These are phyloP conservation scores for Yamadazyma takamatsuzukensis DNA, from an alignment of 805 yeast genomes.

Conservation along the genomic window DNA sequence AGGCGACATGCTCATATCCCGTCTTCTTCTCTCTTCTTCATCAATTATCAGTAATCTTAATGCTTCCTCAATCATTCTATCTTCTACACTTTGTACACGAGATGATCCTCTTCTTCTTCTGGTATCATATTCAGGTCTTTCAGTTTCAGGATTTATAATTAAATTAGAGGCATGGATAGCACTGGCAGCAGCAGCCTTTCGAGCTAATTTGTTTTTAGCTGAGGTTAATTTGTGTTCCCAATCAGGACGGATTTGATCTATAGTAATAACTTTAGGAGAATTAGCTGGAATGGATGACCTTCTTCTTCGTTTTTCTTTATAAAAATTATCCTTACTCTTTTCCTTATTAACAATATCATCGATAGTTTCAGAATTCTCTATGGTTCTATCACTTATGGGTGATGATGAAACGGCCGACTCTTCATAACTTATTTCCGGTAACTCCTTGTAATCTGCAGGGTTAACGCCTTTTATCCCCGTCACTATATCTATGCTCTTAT, in stretches of 20 bases:
- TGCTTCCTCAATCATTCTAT: constrained; percentile 82
- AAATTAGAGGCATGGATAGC: constrained; percentile 89
- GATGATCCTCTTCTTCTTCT: constrained; percentile 12
- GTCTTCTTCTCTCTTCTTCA: constrained; percentile 51
- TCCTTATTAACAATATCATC: constrained; percentile 3
- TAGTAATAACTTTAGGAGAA: constrained; percentile 68
- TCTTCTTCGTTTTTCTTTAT: constrained; percentile 14
- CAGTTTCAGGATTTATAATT: constrained; percentile 36
- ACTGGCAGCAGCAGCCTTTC: constrained; percentile 90
- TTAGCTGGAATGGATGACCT: constrained; percentile 57
- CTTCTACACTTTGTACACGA: constrained; percentile 38
- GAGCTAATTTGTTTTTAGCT: constrained; percentile 74
- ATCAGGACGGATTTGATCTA: constrained; percentile 85
- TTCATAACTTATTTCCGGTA: constrained; percentile 1
- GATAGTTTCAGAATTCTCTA: background rate
- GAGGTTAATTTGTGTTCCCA: constrained; percentile 76
- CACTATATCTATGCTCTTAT: constrained; percentile 51
- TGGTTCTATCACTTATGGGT: constrained; percentile 3
- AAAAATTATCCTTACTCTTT: no score
- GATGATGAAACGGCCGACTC: constrained; percentile 8
- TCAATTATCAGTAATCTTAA: constrained; percentile 69
- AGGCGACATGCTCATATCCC: constrained; percentile 17
- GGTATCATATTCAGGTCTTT: constrained; percentile 12
- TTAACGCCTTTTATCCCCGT: constrained; percentile 56
- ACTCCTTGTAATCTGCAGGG: constrained; percentile 29